Conservation (phyloP, 768 basidiomycete species). For the Hygrophoropsis aurantiaca region DNA sequence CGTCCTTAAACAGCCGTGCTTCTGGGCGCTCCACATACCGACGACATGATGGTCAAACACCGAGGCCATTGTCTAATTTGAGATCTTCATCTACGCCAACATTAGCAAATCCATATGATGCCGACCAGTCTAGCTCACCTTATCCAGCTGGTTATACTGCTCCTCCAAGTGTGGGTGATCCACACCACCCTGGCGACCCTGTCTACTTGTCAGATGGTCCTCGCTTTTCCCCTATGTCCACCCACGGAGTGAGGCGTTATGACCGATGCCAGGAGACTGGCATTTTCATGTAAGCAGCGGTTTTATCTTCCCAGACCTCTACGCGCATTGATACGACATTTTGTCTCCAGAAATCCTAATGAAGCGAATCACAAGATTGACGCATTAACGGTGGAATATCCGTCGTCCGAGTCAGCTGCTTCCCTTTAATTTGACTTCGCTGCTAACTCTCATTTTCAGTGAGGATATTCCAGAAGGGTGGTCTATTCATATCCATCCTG, state of each 20-base stretch:
- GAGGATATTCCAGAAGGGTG: conserved; percentile 33
- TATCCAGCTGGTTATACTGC: conserved; percentile 1
- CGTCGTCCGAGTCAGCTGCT: conserved; percentile 7
- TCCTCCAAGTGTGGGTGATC: conserved; percentile 4
- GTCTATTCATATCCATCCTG: conserved; percentile 48
- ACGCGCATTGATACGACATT: neutral
- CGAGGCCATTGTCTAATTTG: conserved; percentile 10
- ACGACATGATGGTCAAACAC: conserved; percentile 13
- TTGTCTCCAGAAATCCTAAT: conserved; percentile 7
- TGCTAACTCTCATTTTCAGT: conserved; percentile 1
- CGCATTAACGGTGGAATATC: conserved; percentile 9
- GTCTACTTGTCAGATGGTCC: conserved; percentile 5
- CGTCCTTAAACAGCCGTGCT: conserved; percentile 5
- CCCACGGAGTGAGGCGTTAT: conserved; percentile 14
- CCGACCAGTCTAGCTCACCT: conserved; percentile 2
- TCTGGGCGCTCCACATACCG: conserved; percentile 12
- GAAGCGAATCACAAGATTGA: conserved; percentile 11
- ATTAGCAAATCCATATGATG: neutral
- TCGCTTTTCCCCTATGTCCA: conserved; percentile 13
- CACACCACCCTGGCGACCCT: conserved; percentile 3
- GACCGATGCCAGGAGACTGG: conserved; percentile 10
- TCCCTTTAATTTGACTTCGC: neutral
- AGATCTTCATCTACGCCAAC: conserved; percentile 7
- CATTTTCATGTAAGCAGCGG: conserved; percentile 10
- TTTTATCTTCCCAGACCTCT: neutral